Base-by-base conservation (phyloP, 208 protist species). In the Trypanosoma conorhini region DNA sequence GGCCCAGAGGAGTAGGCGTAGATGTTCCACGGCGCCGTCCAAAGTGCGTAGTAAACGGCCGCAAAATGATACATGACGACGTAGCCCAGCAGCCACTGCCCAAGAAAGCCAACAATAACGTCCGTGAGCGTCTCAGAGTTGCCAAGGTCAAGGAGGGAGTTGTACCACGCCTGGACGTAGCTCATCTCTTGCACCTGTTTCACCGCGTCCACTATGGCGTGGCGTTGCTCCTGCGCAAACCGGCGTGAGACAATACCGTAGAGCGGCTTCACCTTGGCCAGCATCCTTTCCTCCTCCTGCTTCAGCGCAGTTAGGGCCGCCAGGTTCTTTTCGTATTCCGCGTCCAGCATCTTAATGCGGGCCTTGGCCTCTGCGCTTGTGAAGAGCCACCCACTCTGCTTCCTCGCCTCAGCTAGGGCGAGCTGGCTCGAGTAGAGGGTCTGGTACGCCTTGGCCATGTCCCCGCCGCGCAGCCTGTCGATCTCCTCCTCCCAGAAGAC, bases 111-210 rank as follows among this genome's bases (percentile, higher is more conserved):
- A 13, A 92, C 67, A 68, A 95, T 77, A 48, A 97, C 21, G 70
- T 97, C 92, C 0, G 82, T 81, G 55, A 97, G 69, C 12, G 80
- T 86, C 67, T 94, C 86, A 7, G 85, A 87, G 30, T 92, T 72
- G 38, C 81, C 76, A 5, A 91, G 57, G 33, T 72, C 74, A 69
- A 94, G 92, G 0, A 97, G 69, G 0, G 87, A 89, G 35, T 69
- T 80, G 62, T 91, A 97, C 83, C 84, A 94, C 31, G 90, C 92
- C 48, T 94, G 88, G 67, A 95, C 80, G 74, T 94, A 97, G 73
- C 80, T 88, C 8, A 81, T 73, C 15, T 83, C 51, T 78, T 94
- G 78, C 35, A 95, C 82, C 19, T 72, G 69, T 28, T 63, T 70
- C 51, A 97, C 81, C 28, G 87, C 80, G 24, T 70, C 40, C 0